A percentile compares a stretch with the other conserved stretches of the same genome.
These are phyloP conservation scores for Erodium texanum DNA, from an alignment of 441 rosid species.

Conservation along the genomic window DNA sequence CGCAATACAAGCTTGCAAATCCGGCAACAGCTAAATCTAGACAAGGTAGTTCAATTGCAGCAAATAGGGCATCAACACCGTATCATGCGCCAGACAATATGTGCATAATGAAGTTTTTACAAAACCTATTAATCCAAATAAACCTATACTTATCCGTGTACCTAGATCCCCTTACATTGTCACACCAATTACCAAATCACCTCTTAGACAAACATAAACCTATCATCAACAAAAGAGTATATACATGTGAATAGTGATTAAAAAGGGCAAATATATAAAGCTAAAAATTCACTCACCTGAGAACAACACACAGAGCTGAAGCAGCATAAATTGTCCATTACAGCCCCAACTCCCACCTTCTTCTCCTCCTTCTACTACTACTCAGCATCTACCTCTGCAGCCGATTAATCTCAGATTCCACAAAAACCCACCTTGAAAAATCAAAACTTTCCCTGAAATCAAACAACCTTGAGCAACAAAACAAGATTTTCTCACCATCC, in stretches of 20 bases:
- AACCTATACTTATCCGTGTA: background rate
- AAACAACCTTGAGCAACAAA: conserved; percentile 11
- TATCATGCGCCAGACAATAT: no score
- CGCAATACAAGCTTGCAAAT: no score
- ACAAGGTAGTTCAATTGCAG: background rate
- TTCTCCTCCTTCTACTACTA: conserved; percentile 9
- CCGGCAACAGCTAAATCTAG: background rate
- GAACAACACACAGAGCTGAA: conserved; percentile 31
- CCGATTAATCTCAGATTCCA: conserved; percentile 8
- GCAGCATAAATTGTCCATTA: conserved; percentile 41
- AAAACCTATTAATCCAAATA: no score
- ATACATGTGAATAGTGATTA: no score
- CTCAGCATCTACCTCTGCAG: conserved; percentile 23
- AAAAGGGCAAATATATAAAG: background rate
- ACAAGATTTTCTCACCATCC: conserved; percentile 15
- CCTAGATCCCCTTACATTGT: background rate
- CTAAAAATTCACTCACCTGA: conserved; percentile 21
- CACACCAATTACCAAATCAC: background rate
- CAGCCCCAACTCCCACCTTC: conserved; percentile 11
- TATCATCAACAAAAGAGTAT: no score
- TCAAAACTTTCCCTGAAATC: conserved; percentile 2
- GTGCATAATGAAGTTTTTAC: no score
- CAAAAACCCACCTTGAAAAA: background rate
- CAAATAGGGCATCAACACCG: background rate
- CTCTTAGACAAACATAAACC: no score